Percentiles rank a stretch among this genome's conserved stretches.
Evolutionary conservation across 208 protist genomes (phyloP).

Genomic region (Phytomonas sp.): DNA sequence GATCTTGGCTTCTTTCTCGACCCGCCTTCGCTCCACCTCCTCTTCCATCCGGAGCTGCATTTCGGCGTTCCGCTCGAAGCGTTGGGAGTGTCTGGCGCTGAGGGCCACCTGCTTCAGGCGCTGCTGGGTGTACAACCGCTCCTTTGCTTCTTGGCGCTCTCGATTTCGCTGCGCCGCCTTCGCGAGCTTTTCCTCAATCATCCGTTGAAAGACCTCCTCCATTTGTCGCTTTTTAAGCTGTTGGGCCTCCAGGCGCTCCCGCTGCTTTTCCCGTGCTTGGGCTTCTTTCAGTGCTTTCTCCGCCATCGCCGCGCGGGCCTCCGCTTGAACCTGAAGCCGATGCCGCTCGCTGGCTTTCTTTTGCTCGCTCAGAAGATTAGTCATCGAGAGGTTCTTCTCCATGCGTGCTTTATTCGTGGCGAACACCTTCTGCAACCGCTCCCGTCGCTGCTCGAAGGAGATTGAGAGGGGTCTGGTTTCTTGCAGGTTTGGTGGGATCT

Average conservation of each 20-base stretch:
- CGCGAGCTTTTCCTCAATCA: slow-evolving; percentile 37
- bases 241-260: slow-evolving; percentile 41
- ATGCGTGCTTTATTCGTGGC: slow-evolving; percentile 40
- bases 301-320: slow-evolving; percentile 24
- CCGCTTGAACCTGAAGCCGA: slow-evolving; percentile 35
- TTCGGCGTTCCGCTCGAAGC: slow-evolving; percentile 38
- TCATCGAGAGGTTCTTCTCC: slow-evolving; percentile 39
- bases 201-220: slow-evolving; percentile 32
- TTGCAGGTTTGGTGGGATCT: not conserved
- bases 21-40: slow-evolving; percentile 25
- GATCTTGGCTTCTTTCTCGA: slow-evolving; percentile 46
- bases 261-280: slow-evolving; percentile 23
- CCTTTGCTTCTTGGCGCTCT: slow-evolving; percentile 35
- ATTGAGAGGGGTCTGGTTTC: slow-evolving; percentile 23
- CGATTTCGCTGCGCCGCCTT: slow-evolving; percentile 45
- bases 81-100: slow-evolving; percentile 49
- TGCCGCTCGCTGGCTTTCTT: slow-evolving; percentile 32
- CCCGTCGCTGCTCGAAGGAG: slow-evolving; percentile 33
- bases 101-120: slow-evolving; percentile 25
- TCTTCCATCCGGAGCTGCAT: slow-evolving; percentile 32
- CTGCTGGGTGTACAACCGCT: slow-evolving; percentile 21
- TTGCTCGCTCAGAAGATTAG: slow-evolving; percentile 32
- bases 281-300: slow-evolving; percentile 30
- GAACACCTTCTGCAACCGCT: slow-evolving; percentile 45
- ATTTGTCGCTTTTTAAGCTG: slow-evolving; percentile 30